phyloP scores from a whole-genome alignment of 1,139 yeast genomes.

The Candida glucosophila region DNA sequence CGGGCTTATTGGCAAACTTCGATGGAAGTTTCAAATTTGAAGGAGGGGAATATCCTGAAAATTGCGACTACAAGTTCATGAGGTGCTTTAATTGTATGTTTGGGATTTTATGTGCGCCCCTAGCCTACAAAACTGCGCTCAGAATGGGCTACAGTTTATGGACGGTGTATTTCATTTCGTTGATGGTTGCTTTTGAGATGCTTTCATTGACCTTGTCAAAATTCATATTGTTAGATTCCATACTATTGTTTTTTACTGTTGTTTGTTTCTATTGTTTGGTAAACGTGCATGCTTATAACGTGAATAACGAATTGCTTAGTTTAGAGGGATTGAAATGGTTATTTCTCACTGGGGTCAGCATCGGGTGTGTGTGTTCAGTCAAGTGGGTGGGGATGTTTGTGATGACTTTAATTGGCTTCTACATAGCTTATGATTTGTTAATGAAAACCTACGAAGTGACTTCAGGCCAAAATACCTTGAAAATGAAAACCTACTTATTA shows the following conservation, averaged over 20 bases:
- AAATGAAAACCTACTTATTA: conserved; percentile 28
- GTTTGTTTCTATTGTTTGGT: conserved; percentile 51
- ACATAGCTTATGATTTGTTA: conserved; percentile 68
- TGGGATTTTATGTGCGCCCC: conserved; percentile 54
- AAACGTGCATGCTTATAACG: conserved; percentile 41
- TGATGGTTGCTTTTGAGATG: conserved; percentile 60
- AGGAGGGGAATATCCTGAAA: conserved; percentile 55
- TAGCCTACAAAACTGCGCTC: conserved; percentile 53
- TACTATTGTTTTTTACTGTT: conserved; percentile 62
- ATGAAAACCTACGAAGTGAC: conserved; percentile 47
- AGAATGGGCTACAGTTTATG: conserved; percentile 35
- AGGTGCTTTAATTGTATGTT: conserved; percentile 59
- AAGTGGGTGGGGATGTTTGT: conserved; percentile 95
- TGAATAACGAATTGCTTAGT: conserved; percentile 30
- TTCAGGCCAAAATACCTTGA: conserved; percentile 22
- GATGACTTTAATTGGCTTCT: conserved; percentile 78
- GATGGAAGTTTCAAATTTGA: conserved; percentile 59
- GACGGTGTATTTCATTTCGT: conserved; percentile 45
- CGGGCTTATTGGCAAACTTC: conserved; percentile 62
- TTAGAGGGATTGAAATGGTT: conserved; percentile 47
- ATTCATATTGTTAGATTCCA: conserved; percentile 66
- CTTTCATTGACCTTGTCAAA: conserved; percentile 59
- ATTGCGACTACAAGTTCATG: conserved; percentile 49
- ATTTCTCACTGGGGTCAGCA: conserved; percentile 61
- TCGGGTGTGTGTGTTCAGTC: conserved; percentile 90